Percentiles rank a stretch among this genome's conserved stretches.
phyloP scores from a whole-genome alignment of 352 stramenopile genomes.

The Phytophthora citricola region DNA sequence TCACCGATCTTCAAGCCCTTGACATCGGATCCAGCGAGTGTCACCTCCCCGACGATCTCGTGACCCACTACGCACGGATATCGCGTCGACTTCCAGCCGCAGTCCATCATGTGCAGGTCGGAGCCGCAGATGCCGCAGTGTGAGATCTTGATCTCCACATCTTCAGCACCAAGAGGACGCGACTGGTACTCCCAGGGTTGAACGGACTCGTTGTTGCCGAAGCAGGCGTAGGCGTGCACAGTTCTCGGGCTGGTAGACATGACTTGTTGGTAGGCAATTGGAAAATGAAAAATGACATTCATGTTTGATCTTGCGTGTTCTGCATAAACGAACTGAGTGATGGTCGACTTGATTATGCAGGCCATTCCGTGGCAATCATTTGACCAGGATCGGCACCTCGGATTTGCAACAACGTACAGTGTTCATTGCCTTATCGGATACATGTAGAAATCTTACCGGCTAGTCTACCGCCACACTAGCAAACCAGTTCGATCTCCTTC shows the following conservation, averaged over 20 bases:
- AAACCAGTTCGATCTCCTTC: conserved; percentile 45
- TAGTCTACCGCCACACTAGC: conserved; percentile 3
- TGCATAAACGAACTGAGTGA: too few species aligned
- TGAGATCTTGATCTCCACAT: conserved; percentile 38
- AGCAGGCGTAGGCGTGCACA: conserved; percentile 55
- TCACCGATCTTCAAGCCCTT: conserved; percentile 75
- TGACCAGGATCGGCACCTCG: too few species aligned
- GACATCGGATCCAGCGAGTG: conserved; percentile 48
- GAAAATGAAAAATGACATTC: too few species aligned
- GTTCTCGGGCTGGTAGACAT: conserved; percentile 39
- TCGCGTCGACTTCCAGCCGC: conserved; percentile 47
- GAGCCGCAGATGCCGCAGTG: conserved; percentile 68
- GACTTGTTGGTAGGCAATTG: background rate
- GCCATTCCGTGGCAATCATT: too few species aligned
- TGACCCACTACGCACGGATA: conserved; percentile 63
- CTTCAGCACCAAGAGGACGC: conserved; percentile 36
- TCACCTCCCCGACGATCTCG: conserved; percentile 64
- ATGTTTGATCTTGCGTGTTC: too few species aligned
- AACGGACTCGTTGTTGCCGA: conserved; percentile 35
- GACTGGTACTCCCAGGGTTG: conserved; percentile 56
- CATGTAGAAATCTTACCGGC: background rate
- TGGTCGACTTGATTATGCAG: too few species aligned
- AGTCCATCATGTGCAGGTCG: conserved; percentile 62
- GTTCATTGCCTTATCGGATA: too few species aligned
- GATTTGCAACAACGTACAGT: too few species aligned